Evolutionary conservation across 768 basidiomycete genomes (phyloP), one percentile per base, ranked within the genome.

Genomic region (Cubamyces lactineus): DNA sequence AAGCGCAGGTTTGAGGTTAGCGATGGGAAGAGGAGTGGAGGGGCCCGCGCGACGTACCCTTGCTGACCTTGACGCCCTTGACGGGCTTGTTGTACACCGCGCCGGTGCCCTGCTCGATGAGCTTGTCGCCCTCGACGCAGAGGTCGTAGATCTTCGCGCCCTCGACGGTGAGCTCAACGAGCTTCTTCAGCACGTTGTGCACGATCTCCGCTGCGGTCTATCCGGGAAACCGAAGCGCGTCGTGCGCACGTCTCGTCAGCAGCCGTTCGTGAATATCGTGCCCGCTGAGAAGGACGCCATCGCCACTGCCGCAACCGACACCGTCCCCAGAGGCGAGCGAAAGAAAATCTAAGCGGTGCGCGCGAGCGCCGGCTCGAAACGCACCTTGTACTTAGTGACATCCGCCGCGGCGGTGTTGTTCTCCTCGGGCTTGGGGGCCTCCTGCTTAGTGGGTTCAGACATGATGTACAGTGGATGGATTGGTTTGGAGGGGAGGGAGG

Each of bases 141-240:
- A 98, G 84, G 78, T 97, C 94, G 77, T 96, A 81, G 66, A 91
- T 75, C 77, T 91, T 93, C 68, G 92, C 91, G 30, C 93, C 96
- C 72, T 93, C 91, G 13, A 90, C 76, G 65, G 80, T 79, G 60
- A 88, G 81, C 48, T 84, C 86, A 67, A 97, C 81, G 69, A 98
- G 82, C 79, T 89, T 90, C 78, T 92, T 92, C 73, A 91, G 84
- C 61, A 91, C 93, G 68, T 85, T 82, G 69, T 91, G 84, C 43
- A 92, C 88, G 77, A 96, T 94, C 68, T 96, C 93, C 59, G 92
- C 94, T 21, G 96, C 94, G n/a, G 86, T 82, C 91, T 96, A 70
- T 55, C 53, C 51, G 48, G 26, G 5, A 39, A 42, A 12, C n/a
- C 53, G n/a, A 41, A 16, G 51, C 51, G 59, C 39, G 51, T 12